Evolutionary conservation across 192 early-diverging fungal genomes (phyloP).

Genomic region (Rhizophagus clarus): DNA sequence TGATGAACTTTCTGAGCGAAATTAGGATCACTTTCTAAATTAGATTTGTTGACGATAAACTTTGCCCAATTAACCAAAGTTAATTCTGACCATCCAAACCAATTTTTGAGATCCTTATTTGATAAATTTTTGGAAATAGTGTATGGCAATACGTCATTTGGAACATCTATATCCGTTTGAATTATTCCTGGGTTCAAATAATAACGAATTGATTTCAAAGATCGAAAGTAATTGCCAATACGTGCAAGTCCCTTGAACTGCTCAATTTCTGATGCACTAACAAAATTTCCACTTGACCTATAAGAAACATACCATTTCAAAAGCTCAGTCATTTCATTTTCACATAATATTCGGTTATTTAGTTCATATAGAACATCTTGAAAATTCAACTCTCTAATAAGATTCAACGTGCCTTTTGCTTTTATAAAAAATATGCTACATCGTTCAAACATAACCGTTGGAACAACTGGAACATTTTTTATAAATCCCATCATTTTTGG

Average conservation of each 20-base stretch:
- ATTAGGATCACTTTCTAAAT: slow-evolving; percentile 40
- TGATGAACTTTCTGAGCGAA: slow-evolving; percentile 71
- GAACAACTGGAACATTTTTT: slow-evolving; percentile 64
- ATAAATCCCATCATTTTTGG: slow-evolving; percentile 60
- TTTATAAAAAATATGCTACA: slow-evolving; percentile 60
- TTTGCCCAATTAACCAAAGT: slow-evolving; percentile 1
- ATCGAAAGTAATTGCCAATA: slow-evolving; percentile 37
- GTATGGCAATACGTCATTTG: not conserved
- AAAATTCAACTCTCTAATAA: slow-evolving; percentile 53
- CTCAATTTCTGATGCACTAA: no score
- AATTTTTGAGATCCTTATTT: slow-evolving; percentile 6
- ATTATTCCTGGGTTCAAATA: slow-evolving; percentile 51
- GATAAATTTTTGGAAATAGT: not conserved
- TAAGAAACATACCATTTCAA: slow-evolving; percentile 78
- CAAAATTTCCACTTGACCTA: slow-evolving; percentile 12
- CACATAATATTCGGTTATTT: slow-evolving; percentile 50
- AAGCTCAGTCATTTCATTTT: slow-evolving; percentile 63
- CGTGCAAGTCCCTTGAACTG: no score
- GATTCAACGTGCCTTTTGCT: slow-evolving; percentile 38
- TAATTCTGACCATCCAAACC: slow-evolving; percentile 17
- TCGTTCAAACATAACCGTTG: slow-evolving; percentile 47
- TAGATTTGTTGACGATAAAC: not conserved
- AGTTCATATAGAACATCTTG: slow-evolving; percentile 72
- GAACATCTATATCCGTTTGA: not conserved
- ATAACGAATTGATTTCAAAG: slow-evolving; percentile 56